Evolutionary conservation across 441 rosid species (phyloP), one percentile per base, ranked within the genome.

Genomic region (Populus hybrid): DNA sequence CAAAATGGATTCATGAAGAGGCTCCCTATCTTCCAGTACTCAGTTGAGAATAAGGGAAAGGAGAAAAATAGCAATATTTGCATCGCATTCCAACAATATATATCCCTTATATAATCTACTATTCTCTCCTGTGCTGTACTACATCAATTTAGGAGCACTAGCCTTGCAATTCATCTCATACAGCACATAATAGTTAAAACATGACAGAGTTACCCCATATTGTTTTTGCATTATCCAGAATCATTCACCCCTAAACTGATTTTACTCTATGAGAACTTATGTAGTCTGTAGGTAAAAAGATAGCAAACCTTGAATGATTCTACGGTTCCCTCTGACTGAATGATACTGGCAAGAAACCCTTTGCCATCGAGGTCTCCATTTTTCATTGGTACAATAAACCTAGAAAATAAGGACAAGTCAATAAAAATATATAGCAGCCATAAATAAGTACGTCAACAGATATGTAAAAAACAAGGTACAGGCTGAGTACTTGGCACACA

Each of bases 321-420:
- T 2, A 50, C 57, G 5, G 57, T 50, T 50, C 57, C 57, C 57
- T 50, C 57, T 50, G 57, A 0, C 57, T 50, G 57, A 50, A 50
- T 1, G 57, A 50, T 14, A 50, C 32, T 30, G 61, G 94, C 84
- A 74, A 95, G 90, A 32, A 91, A 34, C 40, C 98, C 98, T 86
- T 85, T 91, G 80, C 90, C 72, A 65, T 91, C 94, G 32, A 90
- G 97, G 79, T 95, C 98, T 67, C 96, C 97, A 79, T 93, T 93
- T 84, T 84, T 91, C 96, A 91, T 89, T 0, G 97, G 92, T 79
- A 91, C 92, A 73, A 95, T 77, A 79, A 76, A 91, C 91, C 98
- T 89, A 30, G 75, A 57, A 69, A 63, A n/a, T 69, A 82, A 73
- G 36, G 24, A 30, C 32, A 30, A 66, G 18, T 38, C n/a, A 69